A percentile compares a stretch with the other conserved stretches of the same genome.
Evolutionary conservation across 2,329 filamentous ascomycete genomes (phyloP).

Genomic region (Colletotrichum theobromicola): DNA sequence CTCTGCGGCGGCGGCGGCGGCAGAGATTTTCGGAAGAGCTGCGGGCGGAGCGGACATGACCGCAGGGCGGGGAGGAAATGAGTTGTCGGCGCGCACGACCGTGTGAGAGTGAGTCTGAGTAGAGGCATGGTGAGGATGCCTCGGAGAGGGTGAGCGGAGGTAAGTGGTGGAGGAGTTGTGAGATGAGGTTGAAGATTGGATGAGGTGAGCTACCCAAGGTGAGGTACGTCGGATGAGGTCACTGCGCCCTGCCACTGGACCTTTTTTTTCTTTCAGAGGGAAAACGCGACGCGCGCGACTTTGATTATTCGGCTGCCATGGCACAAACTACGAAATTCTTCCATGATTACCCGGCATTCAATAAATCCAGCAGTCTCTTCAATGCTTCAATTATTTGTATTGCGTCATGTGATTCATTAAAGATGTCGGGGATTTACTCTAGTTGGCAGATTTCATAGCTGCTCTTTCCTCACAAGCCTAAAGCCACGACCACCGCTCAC

Average conservation of each 20-base stretch:
- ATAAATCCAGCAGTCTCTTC: background rate
- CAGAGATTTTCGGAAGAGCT: slow-evolving; percentile 10
- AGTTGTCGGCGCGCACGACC: background rate
- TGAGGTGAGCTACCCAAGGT: slow-evolving; percentile 18
- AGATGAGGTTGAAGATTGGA: background rate
- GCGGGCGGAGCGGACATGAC: slow-evolving; percentile 2
- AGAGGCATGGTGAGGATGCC: slow-evolving; percentile 4
- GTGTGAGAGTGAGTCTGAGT: background rate
- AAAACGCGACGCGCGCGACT: background rate
- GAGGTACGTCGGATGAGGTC: slow-evolving; percentile 6
- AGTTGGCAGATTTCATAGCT: background rate
- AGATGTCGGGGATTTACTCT: background rate
- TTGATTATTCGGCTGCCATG: background rate
- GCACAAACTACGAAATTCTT: background rate
- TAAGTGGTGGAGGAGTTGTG: background rate
- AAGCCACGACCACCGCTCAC: background rate
- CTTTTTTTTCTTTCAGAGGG: background rate
- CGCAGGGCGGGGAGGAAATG: background rate
- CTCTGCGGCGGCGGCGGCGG: background rate
- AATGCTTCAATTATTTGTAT: background rate
- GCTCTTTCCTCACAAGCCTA: background rate
- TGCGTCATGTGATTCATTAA: background rate
- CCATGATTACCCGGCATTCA: background rate
- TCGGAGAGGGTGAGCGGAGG: background rate
- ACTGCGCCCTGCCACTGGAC: background rate